A percentile compares a stretch with the other conserved stretches of the same genome.
These are phyloP conservation scores for Erigeron canadensis DNA, from an alignment of 129 eudicot genomes.

Conservation along the genomic window DNA sequence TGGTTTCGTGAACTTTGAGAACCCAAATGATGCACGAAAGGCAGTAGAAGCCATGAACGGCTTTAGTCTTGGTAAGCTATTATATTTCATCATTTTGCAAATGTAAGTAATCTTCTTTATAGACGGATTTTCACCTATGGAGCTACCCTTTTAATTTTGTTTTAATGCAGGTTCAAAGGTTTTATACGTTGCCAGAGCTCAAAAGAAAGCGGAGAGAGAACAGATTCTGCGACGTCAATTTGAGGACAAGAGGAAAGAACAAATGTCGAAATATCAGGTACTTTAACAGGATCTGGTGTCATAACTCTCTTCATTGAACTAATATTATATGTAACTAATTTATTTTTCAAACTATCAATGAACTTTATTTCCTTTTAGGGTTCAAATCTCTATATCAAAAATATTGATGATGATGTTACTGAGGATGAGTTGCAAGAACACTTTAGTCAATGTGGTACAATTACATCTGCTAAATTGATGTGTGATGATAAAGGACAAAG, in stretches of 20 bases:
- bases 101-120: background rate
- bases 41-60: slow-evolving; percentile 77
- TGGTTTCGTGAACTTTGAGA: slow-evolving; percentile 86
- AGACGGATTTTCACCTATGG: background rate
- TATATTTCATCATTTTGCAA: slow-evolving; percentile 1
- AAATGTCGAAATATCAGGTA: slow-evolving; percentile 64
- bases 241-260: slow-evolving; percentile 77
- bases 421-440: slow-evolving; percentile 66
- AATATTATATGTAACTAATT: background rate
- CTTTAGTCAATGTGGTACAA: slow-evolving; percentile 80
- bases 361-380: slow-evolving; percentile 38
- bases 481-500: slow-evolving; percentile 67
- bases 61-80: slow-evolving; percentile 47
- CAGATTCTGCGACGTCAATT: slow-evolving; percentile 59
- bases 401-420: slow-evolving; percentile 62
- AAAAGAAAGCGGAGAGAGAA: slow-evolving; percentile 84
- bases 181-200: slow-evolving; percentile 80
- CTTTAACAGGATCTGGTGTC: background rate
- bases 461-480: slow-evolving; percentile 82
- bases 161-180: slow-evolving; percentile 60
- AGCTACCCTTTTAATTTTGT: background rate
- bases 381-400: slow-evolving; percentile 80
- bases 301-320: background rate
- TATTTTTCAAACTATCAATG: background rate
- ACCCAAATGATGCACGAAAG: slow-evolving; percentile 60